Conservation (phyloP, 2,329 filamentous ascomycete species). For the Ceratocystis alfenasii region DNA sequence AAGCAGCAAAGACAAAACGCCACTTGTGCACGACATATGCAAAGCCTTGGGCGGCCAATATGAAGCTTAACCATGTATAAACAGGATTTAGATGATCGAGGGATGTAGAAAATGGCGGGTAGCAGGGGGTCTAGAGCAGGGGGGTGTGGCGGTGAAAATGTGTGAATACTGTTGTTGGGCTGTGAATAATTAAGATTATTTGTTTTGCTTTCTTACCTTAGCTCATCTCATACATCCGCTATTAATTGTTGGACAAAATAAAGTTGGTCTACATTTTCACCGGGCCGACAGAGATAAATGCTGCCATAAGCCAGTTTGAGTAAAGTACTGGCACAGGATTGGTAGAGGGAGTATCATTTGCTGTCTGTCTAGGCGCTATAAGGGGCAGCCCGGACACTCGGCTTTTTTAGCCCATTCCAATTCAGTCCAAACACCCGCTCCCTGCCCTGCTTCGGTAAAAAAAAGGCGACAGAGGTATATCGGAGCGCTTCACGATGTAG, state of each 20-base stretch:
- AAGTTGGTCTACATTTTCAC: neutral
- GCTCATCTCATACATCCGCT: neutral
- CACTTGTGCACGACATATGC: neutral
- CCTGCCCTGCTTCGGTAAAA: neutral
- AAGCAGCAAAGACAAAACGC: neutral
- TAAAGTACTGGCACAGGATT: neutral
- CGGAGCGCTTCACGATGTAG: neutral
- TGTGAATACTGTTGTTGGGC: neutral
- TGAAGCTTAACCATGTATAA: neutral
- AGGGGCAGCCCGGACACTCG: neutral
- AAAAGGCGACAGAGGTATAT: neutral
- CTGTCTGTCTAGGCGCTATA: neutral
- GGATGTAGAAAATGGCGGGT: neutral
- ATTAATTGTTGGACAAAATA: neutral
- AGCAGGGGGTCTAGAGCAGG: neutral
- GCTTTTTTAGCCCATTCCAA: neutral
- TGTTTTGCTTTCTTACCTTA: neutral
- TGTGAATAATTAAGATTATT: too few relatives aligned
- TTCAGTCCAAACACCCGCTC: neutral
- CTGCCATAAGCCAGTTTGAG: slow-evolving; percentile 5
- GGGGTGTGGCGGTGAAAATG: neutral
- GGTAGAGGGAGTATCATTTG: neutral
- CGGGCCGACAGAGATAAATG: neutral
- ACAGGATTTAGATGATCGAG: neutral
- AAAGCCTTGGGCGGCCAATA: neutral